Evolutionary conservation across 1,284 basidiomycete species (phyloP).

Genomic region (Cutaneotrichosporon mucoides): DNA sequence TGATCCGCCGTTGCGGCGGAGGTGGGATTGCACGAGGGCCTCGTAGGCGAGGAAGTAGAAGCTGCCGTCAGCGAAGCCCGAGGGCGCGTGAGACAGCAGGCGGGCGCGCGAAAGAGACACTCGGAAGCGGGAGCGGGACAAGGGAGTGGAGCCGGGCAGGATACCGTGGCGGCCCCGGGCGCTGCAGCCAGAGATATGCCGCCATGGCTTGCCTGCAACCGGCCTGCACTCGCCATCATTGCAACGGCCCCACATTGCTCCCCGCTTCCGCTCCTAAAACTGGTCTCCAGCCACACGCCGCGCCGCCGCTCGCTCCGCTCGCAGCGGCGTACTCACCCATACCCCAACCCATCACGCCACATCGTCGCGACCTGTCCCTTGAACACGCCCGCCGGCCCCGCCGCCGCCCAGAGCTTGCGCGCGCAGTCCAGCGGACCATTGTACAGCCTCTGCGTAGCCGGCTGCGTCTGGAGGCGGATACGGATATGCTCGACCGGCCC

Average conservation of each 20-base stretch:
- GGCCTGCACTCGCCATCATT: no score
- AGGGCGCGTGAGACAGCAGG: no score
- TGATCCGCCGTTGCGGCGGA: constrained; percentile 62
- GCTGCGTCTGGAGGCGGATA: constrained; percentile 89
- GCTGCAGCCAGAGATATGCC: no score
- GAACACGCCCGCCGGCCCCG: constrained; percentile 79
- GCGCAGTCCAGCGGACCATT: constrained; percentile 81
- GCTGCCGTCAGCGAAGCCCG: constrained; percentile 18
- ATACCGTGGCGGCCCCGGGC: no score
- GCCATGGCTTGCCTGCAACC: no score
- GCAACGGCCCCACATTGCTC: no score
- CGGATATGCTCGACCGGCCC: constrained; percentile 97
- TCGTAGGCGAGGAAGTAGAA: constrained; percentile 93
- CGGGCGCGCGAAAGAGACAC: no score
- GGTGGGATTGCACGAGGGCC: constrained; percentile 80
- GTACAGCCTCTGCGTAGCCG: constrained; percentile 64
- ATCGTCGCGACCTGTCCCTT: constrained; percentile 91
- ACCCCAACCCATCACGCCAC: constrained; percentile 76
- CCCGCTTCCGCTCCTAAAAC: no score
- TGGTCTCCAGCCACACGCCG: no score
- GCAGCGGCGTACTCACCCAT: constrained; percentile 53
- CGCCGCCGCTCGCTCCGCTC: no score
- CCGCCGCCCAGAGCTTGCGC: constrained; percentile 64
- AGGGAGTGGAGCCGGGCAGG: no score
- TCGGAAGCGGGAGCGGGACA: no score